Evolutionary conservation across 1,284 basidiomycete genomes (phyloP), one percentile per base, ranked within the genome.

Genomic region (Leccinum fallax): DNA sequence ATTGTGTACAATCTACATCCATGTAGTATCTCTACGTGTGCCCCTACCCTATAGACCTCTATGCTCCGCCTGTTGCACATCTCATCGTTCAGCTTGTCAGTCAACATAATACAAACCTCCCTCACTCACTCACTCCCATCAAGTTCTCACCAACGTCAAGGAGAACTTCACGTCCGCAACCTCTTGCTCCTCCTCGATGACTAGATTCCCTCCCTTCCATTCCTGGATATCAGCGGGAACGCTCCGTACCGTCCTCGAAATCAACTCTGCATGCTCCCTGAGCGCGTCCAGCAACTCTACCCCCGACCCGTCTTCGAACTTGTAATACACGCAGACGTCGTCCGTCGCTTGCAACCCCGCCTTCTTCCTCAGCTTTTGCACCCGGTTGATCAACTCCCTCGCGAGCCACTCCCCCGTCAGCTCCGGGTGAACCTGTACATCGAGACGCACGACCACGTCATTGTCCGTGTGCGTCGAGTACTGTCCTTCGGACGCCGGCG

Each of bases 311-410:
- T 85, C 82, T 70, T 92, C 89, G 74, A 97, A 94, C 63, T 78
- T 79, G 80, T 97, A 97, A 79, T 90, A 97, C 49, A 98, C 87
- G 61, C 94, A 86, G 51, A 98, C 89, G 73, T 97, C 94, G 75
- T 99, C 97, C 11, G 95, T 96, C 28, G 95, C 90, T 76, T 95
- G 94, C 67, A 99, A 81, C 2, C 95, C 95, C 2, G 95, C 95
- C 77, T 95, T 94, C 81, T 99, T 99, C 67, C 97, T 85, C 67
- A 98, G 80, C 74, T 95, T 94, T 81, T 99, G 97, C 55, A 99
- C 91, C 58, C 97, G 91, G 72, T 97, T 97, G 67, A 93, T 92
- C 65, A 98, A 78, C 76, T 97, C 95, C 56, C 97, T 86, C 53
- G 94, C 90, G 43, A 96, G 83, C 78, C 94, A 95, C 79, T 98